Conservation (phyloP, 805 yeast genomes). For the Schwanniomyces polymorphus region DNA sequence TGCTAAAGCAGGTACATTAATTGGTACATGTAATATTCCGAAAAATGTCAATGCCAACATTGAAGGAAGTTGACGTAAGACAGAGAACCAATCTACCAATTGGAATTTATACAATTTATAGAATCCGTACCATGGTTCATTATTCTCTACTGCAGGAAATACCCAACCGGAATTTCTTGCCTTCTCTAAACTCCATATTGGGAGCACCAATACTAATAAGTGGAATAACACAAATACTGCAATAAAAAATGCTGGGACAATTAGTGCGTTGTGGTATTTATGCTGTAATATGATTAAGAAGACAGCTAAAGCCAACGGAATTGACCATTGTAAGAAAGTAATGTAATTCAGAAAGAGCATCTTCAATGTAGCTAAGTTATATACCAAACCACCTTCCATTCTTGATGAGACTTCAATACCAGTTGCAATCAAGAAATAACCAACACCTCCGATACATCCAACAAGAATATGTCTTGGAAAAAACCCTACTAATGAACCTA, state of each 20-base stretch:
- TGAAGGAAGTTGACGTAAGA: slow-evolving; percentile 75
- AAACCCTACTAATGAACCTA: slow-evolving; percentile 89
- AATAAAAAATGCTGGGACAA: slow-evolving; percentile 82
- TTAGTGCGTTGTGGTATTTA: slow-evolving; percentile 59
- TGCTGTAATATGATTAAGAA: slow-evolving; percentile 59
- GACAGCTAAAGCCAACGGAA: slow-evolving; percentile 66
- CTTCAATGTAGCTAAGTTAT: slow-evolving; percentile 55
- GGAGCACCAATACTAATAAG: slow-evolving; percentile 60
- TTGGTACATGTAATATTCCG: slow-evolving; percentile 95
- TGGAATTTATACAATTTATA: slow-evolving; percentile 70
- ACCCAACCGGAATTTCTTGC: slow-evolving; percentile 85
- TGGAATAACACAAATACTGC: slow-evolving; percentile 71
- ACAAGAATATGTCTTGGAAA: slow-evolving; percentile 95
- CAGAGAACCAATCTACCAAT: slow-evolving; percentile 71
- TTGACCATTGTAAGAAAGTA: slow-evolving; percentile 53
- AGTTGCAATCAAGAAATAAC: slow-evolving; percentile 85
- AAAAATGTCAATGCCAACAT: slow-evolving; percentile 96
- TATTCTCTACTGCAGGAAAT: slow-evolving; percentile 61
- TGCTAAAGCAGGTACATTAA: slow-evolving; percentile 95
- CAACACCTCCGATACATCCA: slow-evolving; percentile 98
- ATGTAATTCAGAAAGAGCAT: slow-evolving; percentile 43
- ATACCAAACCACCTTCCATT: slow-evolving; percentile 69
- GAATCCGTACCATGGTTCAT: slow-evolving; percentile 89
- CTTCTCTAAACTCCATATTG: slow-evolving; percentile 57
- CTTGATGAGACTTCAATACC: slow-evolving; percentile 91